These are phyloP conservation scores for Amanita jacksonii DNA, from an alignment of 768 basidiomycete genomes.

Conservation along the genomic window DNA sequence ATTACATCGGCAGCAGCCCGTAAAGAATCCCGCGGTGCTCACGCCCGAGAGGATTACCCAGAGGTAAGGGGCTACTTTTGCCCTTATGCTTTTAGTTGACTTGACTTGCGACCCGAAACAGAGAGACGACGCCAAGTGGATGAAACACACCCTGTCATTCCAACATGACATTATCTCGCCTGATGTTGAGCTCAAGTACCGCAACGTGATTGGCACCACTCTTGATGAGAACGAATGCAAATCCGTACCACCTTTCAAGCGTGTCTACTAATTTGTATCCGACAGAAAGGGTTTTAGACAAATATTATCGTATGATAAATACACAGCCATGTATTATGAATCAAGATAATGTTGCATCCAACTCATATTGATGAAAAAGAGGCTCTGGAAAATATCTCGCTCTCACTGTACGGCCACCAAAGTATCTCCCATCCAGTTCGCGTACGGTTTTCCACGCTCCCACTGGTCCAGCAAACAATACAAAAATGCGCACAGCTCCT, in stretches of 20 bases:
- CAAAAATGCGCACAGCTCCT: conserved; percentile 89
- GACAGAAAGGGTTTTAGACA: background rate
- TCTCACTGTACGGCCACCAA: conserved; percentile 76
- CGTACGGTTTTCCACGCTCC: conserved; percentile 96
- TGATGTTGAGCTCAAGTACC: conserved; percentile 85
- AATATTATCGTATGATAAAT: conserved; percentile 7
- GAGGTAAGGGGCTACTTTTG: conserved; percentile 45
- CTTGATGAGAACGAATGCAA: conserved; percentile 97
- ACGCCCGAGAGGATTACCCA: conserved; percentile 97
- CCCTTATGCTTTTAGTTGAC: background rate
- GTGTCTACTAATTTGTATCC: conserved; percentile 58
- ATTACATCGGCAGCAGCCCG: conserved; percentile 88
- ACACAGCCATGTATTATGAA: conserved; percentile 9
- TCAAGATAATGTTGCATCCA: conserved; percentile 30
- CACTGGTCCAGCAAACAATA: conserved; percentile 81
- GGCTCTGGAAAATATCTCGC: conserved; percentile 75
- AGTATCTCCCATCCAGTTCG: conserved; percentile 88
- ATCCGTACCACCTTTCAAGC: conserved; percentile 94
- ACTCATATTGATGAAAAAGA: conserved; percentile 37
- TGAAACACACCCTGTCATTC: conserved; percentile 95
- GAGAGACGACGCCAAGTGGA: conserved; percentile 92
- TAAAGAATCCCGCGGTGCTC: conserved; percentile 96
- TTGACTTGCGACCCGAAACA: conserved; percentile 18
- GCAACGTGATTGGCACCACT: conserved; percentile 74
- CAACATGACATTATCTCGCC: conserved; percentile 68